Percentiles rank a stretch among this genome's conserved stretches.
These are phyloP conservation scores for Medicago arabica DNA, from an alignment of 306 rosid genomes.

Conservation along the genomic window DNA sequence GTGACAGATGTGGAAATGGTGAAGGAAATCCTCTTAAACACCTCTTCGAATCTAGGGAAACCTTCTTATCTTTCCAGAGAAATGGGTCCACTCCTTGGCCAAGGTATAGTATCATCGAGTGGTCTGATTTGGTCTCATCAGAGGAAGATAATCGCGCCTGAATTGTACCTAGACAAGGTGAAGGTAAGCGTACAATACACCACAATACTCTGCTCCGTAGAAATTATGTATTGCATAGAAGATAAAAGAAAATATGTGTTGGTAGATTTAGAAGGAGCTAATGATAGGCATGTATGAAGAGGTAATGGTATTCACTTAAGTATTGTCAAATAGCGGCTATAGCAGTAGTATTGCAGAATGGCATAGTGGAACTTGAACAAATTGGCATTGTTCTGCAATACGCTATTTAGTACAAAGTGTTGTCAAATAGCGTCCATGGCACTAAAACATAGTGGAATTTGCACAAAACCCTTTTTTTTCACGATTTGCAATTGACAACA, in stretches of 20 bases:
- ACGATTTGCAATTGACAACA: not conserved
- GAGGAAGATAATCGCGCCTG: constrained; percentile 46
- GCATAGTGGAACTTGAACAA: too few relatives aligned
- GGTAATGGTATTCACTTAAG: too few relatives aligned
- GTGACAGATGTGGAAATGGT: constrained; percentile 44
- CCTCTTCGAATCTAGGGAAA: constrained; percentile 54
- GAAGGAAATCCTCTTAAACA: constrained; percentile 44
- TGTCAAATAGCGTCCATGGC: not conserved
- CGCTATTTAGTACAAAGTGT: not conserved
- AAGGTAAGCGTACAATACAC: not conserved
- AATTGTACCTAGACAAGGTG: constrained; percentile 35
- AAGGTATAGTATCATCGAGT: constrained; percentile 50
- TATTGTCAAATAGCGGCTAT: too few relatives aligned
- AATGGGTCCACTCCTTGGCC: constrained; percentile 47
- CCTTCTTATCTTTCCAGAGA: constrained; percentile 47
- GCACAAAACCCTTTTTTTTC: too few relatives aligned
- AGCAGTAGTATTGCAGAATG: too few relatives aligned
- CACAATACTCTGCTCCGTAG: too few relatives aligned
- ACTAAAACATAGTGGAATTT: too few relatives aligned
- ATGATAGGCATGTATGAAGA: too few relatives aligned
- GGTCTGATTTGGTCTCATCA: not conserved
- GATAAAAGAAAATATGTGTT: too few relatives aligned
- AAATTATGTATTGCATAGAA: too few relatives aligned
- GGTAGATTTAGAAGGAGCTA: too few relatives aligned
- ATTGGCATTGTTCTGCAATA: too few relatives aligned